Conservation (phyloP, 164 flowering plant species). For the Vitis labrusca region DNA sequence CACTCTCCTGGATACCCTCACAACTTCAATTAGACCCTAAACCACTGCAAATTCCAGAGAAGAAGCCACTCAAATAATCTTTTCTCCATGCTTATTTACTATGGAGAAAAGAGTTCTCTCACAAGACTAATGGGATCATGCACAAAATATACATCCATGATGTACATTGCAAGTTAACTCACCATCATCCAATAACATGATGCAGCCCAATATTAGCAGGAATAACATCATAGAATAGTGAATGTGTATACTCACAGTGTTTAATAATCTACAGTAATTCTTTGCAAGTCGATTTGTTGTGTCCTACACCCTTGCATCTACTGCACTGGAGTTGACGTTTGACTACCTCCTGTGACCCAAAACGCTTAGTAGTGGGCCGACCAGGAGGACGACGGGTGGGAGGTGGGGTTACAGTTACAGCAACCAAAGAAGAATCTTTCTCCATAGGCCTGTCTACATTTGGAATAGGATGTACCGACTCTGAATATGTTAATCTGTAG, state of each 20-base stretch:
- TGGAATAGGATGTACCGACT: slow-evolving; percentile 48
- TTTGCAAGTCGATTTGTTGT: slow-evolving; percentile 65
- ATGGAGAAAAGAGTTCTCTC: too few species aligned
- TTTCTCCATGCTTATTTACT: too few species aligned
- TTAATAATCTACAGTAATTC: slow-evolving; percentile 27
- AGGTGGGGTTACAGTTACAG: slow-evolving; percentile 58
- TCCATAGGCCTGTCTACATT: slow-evolving; percentile 15
- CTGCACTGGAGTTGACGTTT: slow-evolving; percentile 71
- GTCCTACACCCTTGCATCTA: slow-evolving; percentile 67
- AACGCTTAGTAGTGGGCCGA: slow-evolving; percentile 47
- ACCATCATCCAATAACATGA: neutral
- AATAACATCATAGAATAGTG: too few species aligned
- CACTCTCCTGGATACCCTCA: too few species aligned
- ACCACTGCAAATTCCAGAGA: too few species aligned
- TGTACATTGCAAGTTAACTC: neutral
- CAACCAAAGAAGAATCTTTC: slow-evolving; percentile 26
- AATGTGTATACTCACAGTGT: slow-evolving; percentile 18
- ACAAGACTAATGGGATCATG: too few species aligned
- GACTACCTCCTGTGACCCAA: slow-evolving; percentile 33
- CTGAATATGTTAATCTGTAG: slow-evolving; percentile 54
- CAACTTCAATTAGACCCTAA: too few species aligned
- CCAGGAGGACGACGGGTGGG: slow-evolving; percentile 64
- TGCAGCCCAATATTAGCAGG: too few species aligned
- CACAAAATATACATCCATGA: too few species aligned
- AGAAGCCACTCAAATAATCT: too few species aligned